phyloP scores from a whole-genome alignment of 768 basidiomycete genomes.

The Boletus tylopilopsis region DNA sequence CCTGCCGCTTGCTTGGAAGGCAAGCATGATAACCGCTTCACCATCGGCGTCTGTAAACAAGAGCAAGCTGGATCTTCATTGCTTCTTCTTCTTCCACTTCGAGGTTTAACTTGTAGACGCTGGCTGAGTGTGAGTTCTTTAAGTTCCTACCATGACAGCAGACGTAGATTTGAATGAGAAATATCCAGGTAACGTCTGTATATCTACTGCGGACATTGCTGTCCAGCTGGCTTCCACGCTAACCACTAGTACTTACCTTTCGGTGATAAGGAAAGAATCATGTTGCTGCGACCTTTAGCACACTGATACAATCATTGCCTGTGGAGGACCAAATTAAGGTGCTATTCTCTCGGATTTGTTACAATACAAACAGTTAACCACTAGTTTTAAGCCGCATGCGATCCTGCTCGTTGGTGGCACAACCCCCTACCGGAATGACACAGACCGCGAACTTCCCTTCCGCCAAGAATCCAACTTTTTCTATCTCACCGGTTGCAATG shows the following conservation, averaged over 20 bases:
- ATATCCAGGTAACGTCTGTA: conserved; percentile 21
- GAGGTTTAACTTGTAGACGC: too few relatives aligned
- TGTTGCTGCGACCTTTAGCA: conserved; percentile 48
- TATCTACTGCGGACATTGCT: not conserved
- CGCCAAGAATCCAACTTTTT: conserved; percentile 83
- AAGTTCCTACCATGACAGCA: conserved; percentile 4
- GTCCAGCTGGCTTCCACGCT: not conserved
- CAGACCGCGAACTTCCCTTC: conserved; percentile 77
- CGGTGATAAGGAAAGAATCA: conserved; percentile 45
- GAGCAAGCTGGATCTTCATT: too few relatives aligned
- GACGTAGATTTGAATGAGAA: conserved; percentile 9
- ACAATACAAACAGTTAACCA: not conserved
- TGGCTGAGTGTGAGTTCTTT: not conserved
- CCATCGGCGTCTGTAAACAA: conserved; percentile 73
- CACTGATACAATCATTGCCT: conserved; percentile 50
- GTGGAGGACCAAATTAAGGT: conserved; percentile 52
- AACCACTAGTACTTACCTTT: not conserved
- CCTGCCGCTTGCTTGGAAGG: conserved; percentile 79
- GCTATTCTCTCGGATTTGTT: not conserved
- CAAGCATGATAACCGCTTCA: conserved; percentile 94
- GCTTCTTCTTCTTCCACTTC: too few relatives aligned
- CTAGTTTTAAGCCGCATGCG: conserved; percentile 62
- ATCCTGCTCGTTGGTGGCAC: conserved; percentile 63
- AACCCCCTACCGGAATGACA: conserved; percentile 70
- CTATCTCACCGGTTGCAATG: conserved; percentile 77